These are phyloP conservation scores for Cryptosporidium canis DNA, from an alignment of 169 alveolate species.

Conservation along the genomic window DNA sequence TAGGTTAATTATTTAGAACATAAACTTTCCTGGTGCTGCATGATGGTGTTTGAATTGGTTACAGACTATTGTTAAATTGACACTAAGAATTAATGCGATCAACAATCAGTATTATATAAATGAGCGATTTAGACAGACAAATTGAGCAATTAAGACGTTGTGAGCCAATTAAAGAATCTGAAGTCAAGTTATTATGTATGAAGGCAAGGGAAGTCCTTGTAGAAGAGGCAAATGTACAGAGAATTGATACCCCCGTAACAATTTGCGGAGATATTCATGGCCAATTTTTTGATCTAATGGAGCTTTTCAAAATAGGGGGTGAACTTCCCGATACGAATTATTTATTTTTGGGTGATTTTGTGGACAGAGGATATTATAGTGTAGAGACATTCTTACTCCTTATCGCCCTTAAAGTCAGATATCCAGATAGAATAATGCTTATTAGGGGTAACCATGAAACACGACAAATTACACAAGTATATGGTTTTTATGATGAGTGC, in stretches of 20 bases:
- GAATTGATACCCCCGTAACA: slow-evolving; percentile 97
- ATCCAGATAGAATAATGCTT: slow-evolving; percentile 95
- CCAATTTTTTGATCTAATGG: slow-evolving; percentile 93
- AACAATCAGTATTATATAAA: neutral
- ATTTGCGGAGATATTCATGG: slow-evolving; percentile 98
- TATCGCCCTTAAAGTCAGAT: slow-evolving; percentile 94
- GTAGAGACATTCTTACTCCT: slow-evolving; percentile 98
- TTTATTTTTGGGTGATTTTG: slow-evolving; percentile 99
- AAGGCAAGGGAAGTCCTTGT: slow-evolving; percentile 96
- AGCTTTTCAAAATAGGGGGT: slow-evolving; percentile 92
- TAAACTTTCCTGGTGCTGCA: neutral
- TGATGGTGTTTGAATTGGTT: neutral
- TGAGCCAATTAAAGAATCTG: slow-evolving; percentile 94
- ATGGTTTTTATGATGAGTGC: slow-evolving; percentile 99
- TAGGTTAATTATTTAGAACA: neutral
- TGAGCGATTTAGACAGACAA: slow-evolving; percentile 88
- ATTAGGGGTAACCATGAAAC: slow-evolving; percentile 99
- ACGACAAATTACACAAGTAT: slow-evolving; percentile 97
- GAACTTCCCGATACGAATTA: slow-evolving; percentile 92
- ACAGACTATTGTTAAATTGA: neutral
- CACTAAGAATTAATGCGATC: neutral
- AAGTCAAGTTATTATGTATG: slow-evolving; percentile 93
- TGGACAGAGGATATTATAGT: slow-evolving; percentile 98
- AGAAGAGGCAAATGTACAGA: slow-evolving; percentile 95
- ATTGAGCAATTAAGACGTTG: slow-evolving; percentile 92